Evolutionary conservation across 2,329 filamentous ascomycete species (phyloP).

Genomic region (Aureobasidium vineae): DNA sequence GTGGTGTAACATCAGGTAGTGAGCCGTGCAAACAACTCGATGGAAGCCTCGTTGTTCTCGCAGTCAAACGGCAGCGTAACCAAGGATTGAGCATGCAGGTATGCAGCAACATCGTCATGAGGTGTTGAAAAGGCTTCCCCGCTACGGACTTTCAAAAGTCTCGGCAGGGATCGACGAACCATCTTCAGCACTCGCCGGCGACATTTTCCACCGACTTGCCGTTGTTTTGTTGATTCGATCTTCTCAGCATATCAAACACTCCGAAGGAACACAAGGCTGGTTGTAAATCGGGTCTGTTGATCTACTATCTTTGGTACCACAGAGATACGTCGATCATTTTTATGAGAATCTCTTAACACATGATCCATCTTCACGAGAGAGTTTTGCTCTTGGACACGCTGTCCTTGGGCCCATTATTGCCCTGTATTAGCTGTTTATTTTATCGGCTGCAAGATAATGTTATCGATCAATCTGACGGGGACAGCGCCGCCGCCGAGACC

Average conservation of each 20-base stretch:
- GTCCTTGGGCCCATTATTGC: background rate
- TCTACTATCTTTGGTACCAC: background rate
- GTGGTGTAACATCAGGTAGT: conserved; percentile 11
- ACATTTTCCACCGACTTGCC: background rate
- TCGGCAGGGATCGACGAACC: conserved; percentile 18
- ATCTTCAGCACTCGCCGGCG: conserved; percentile 3
- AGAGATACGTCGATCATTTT: background rate
- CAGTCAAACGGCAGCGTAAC: conserved; percentile 3
- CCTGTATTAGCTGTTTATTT: background rate
- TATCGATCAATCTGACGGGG: conserved; percentile 86
- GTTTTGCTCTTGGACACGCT: background rate
- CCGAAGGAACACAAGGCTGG: background rate
- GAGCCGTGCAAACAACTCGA: background rate
- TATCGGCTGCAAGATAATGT: conserved; percentile 62
- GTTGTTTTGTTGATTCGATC: background rate
- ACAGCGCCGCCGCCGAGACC: conserved; percentile 70
- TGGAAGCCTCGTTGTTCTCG: conserved; percentile 1
- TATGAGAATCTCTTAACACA: background rate
- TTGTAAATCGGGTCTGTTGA: background rate
- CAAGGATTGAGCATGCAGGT: conserved; percentile 18
- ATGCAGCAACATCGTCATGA: conserved; percentile 22
- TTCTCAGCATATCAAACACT: background rate
- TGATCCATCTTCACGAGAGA: background rate
- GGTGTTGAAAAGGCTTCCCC: conserved; percentile 21
- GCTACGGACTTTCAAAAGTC: conserved; percentile 17